Percentiles rank a stretch among this genome's conserved stretches.
Conservation (phyloP, 768 basidiomycete species). For the Trametes elegans region DNA sequence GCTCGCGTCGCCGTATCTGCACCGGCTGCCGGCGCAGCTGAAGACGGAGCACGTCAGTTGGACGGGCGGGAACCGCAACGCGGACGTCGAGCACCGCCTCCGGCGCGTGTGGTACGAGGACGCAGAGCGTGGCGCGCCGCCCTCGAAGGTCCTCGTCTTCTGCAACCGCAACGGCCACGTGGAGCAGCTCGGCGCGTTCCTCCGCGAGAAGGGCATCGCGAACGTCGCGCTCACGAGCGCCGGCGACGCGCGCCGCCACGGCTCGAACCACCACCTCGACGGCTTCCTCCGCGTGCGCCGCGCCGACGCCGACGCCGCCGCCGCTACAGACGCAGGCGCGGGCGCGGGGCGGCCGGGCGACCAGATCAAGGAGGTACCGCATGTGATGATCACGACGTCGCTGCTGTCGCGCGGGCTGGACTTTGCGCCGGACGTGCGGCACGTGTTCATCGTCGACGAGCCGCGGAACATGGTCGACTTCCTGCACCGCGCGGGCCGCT, state of each 20-base stretch:
- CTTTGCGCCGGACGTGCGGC: conserved; percentile 73
- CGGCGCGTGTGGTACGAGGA: conserved; percentile 76
- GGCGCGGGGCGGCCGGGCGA: not conserved
- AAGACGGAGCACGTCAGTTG: conserved; percentile 71
- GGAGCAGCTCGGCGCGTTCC: conserved; percentile 53
- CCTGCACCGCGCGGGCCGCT: conserved; percentile 84
- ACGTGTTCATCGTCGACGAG: conserved; percentile 86
- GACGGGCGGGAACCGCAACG: conserved; percentile 78
- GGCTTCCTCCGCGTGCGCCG: conserved; percentile 54
- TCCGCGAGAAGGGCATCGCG: conserved; percentile 59
- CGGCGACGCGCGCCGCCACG: conserved; percentile 55
- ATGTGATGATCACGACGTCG: conserved; percentile 86
- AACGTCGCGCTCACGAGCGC: conserved; percentile 66
- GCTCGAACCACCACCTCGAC: conserved; percentile 74
- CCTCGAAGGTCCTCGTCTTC: conserved; percentile 78
- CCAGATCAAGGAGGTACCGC: conserved; percentile 37
- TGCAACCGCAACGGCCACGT: conserved; percentile 77
- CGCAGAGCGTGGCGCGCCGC: conserved; percentile 22
- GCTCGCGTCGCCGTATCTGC: conserved; percentile 79
- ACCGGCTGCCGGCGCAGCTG: conserved; percentile 71
- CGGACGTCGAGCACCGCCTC: conserved; percentile 76
- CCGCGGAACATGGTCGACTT: conserved; percentile 92
- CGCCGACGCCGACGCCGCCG: not conserved
- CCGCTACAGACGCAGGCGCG: conserved; percentile 1
- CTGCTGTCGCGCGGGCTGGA: conserved; percentile 89